These are phyloP conservation scores for Quaeritorhiza haematococci DNA, from an alignment of 371 early-diverging fungal genomes.

Conservation along the genomic window DNA sequence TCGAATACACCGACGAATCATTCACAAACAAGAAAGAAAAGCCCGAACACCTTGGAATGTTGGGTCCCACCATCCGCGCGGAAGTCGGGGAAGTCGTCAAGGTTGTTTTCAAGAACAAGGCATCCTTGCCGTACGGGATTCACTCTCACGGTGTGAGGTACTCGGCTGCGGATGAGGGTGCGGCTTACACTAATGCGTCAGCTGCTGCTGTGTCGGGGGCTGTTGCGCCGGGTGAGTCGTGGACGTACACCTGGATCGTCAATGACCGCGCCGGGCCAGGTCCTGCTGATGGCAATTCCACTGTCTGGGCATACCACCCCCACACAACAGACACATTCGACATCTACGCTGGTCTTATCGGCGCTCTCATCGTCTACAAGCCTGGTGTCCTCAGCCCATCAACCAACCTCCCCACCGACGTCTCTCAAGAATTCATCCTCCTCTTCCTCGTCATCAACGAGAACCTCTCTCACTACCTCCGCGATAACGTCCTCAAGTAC, in stretches of 20 bases:
- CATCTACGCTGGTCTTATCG: slow-evolving; percentile 42
- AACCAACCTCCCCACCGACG: slow-evolving; percentile 21
- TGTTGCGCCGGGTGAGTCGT: slow-evolving; percentile 33
- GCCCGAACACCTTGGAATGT: slow-evolving; percentile 24
- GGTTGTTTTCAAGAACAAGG: slow-evolving; percentile 40
- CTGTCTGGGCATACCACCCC: slow-evolving; percentile 45
- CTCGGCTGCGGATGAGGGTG: slow-evolving; percentile 7
- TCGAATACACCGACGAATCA: slow-evolving; percentile 37
- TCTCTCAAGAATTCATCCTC: slow-evolving; percentile 42
- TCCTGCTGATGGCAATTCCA: slow-evolving; percentile 23
- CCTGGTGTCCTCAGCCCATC: slow-evolving; percentile 30
- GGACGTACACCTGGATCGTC: slow-evolving; percentile 45
- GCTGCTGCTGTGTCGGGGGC: slow-evolving; percentile 3
- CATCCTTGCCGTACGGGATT: slow-evolving; percentile 36
- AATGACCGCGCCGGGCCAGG: slow-evolving; percentile 17
- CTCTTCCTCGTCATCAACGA: slow-evolving; percentile 45
- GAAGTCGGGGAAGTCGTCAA: slow-evolving; percentile 46
- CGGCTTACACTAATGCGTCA: slow-evolving; percentile 6
- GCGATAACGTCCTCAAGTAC: slow-evolving; percentile 12
- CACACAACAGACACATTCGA: slow-evolving; percentile 30
- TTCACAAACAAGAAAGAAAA: slow-evolving; percentile 19
- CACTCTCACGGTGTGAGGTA: slow-evolving; percentile 35
- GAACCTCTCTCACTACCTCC: slow-evolving; percentile 33
- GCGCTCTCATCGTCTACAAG: slow-evolving; percentile 43
- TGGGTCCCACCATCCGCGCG: slow-evolving; percentile 49